phyloP scores from a whole-genome alignment of 1,284 basidiomycete genomes.

The Grifola frondosa region DNA sequence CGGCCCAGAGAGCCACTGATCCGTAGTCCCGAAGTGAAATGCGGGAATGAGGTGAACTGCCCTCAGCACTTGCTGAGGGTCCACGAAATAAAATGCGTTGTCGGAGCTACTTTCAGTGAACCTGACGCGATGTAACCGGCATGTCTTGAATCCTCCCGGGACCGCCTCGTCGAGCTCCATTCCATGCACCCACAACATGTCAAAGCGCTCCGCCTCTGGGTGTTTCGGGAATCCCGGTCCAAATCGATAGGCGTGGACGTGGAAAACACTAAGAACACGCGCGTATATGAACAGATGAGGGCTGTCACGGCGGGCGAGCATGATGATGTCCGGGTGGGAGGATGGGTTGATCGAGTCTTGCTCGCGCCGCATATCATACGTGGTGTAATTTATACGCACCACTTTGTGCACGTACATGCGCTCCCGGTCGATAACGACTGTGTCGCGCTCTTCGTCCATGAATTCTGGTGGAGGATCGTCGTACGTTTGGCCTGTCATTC shows the following conservation, averaged over 20 bases:
- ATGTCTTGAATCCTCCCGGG: slow-evolving; percentile 15
- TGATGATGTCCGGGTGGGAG: slow-evolving; percentile 30
- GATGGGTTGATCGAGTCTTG: slow-evolving; percentile 37
- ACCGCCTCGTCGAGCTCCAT: slow-evolving; percentile 22
- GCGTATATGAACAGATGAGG: slow-evolving; percentile 22
- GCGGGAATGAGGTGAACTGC: slow-evolving; percentile 5
- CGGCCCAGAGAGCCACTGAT: neutral
- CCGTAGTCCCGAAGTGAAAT: neutral
- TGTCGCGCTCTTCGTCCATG: neutral
- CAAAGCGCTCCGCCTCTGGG: slow-evolving; percentile 15
- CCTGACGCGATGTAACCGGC: slow-evolving; percentile 31
- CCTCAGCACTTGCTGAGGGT: slow-evolving; percentile 5
- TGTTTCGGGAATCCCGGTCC: too few relatives aligned
- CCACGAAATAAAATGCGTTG: slow-evolving; percentile 2
- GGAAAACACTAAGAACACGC: slow-evolving; percentile 20
- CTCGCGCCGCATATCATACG: slow-evolving; percentile 32
- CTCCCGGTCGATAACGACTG: slow-evolving; percentile 20
- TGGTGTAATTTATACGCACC: slow-evolving; percentile 31
- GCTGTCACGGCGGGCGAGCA: slow-evolving; percentile 11
- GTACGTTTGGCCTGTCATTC: too few relatives aligned
- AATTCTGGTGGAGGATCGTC: too few relatives aligned
- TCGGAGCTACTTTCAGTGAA: slow-evolving; percentile 29
- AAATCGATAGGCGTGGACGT: slow-evolving; percentile 15
- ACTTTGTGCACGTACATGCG: slow-evolving; percentile 26
- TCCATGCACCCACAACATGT: slow-evolving; percentile 40